phyloP scores from a whole-genome alignment of 106 monocot species.

The Chionographis japonica region DNA sequence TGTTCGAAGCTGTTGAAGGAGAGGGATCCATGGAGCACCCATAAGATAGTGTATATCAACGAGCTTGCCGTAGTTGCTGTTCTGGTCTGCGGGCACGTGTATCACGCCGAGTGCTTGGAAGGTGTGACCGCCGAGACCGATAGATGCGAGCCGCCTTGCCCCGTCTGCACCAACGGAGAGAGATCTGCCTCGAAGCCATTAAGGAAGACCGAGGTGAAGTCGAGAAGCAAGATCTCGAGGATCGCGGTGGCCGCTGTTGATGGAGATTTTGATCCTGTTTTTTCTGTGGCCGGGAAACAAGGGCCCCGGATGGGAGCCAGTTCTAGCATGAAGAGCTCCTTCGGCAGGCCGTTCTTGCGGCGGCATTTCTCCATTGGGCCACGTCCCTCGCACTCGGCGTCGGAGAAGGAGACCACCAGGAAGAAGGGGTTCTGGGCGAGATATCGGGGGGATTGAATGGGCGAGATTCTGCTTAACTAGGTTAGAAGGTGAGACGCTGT shows the following conservation, averaged over 20 bases:
- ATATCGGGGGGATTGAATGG: conserved; percentile 16
- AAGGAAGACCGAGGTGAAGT: conserved; percentile 34
- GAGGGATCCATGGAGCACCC: conserved; percentile 48
- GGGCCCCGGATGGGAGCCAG: conserved; percentile 24
- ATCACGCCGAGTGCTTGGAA: conserved; percentile 91
- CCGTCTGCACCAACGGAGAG: conserved; percentile 55
- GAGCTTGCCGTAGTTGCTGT: conserved; percentile 66
- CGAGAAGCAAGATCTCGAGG: conserved; percentile 50
- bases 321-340: conserved; percentile 36
- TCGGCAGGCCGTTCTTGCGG: conserved; percentile 38
- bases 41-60: conserved; percentile 41
- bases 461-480: background rate
- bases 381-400: conserved; percentile 8
- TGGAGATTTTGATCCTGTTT: conserved; percentile 10
- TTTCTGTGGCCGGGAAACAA: conserved; percentile 7
- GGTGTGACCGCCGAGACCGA: conserved; percentile 56
- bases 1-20: conserved; percentile 73
- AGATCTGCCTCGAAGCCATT: conserved; percentile 19
- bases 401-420: conserved; percentile 25
- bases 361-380: conserved; percentile 55
- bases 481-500: background rate
- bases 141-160: conserved; percentile 76
- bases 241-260: conserved; percentile 48
- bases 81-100: conserved; percentile 77
- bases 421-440: conserved; percentile 58